These are phyloP conservation scores for Aquilaria sinensis DNA, from an alignment of 345 rosid genomes.

Conservation along the genomic window DNA sequence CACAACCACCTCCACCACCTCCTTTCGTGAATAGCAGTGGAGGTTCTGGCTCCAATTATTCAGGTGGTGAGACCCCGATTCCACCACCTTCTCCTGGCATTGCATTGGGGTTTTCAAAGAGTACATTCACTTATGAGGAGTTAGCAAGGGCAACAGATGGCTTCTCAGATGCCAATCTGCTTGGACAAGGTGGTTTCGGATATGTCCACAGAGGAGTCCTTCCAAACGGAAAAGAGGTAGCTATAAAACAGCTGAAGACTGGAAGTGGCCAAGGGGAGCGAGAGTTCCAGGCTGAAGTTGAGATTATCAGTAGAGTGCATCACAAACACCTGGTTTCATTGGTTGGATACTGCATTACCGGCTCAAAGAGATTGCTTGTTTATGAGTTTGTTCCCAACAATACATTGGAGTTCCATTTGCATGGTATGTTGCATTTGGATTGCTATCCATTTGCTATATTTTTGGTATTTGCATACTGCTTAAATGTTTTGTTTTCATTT, in stretches of 20 bases:
- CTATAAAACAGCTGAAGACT: constrained; percentile 55
- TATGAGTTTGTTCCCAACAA: constrained; percentile 67
- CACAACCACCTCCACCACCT: constrained; percentile 34
- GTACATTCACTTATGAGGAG: constrained; percentile 57
- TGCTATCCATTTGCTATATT: no score
- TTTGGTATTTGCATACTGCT: no score
- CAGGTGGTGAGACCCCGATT: constrained; percentile 43
- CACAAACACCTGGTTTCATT: constrained; percentile 64
- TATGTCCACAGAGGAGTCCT: constrained; percentile 66
- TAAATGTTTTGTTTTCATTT: neutral
- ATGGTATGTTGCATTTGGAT: constrained; percentile 30
- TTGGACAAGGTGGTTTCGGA: constrained; percentile 73
- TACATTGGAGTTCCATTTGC: constrained; percentile 58
- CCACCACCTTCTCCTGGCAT: constrained; percentile 62
- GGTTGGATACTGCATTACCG: constrained; percentile 63
- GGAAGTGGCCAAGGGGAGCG: constrained; percentile 65
- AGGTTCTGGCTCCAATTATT: constrained; percentile 54
- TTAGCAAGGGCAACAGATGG: constrained; percentile 52
- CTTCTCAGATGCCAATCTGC: constrained; percentile 56
- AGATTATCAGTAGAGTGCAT: constrained; percentile 65
- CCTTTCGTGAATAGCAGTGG: constrained; percentile 54
- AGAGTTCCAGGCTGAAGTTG: constrained; percentile 67
- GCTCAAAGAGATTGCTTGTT: constrained; percentile 50
- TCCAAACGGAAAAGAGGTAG: constrained; percentile 57
- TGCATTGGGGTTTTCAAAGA: constrained; percentile 54